A percentile compares a stretch with the other conserved stretches of the same genome.
Conservation (phyloP, 129 eudicot genomes). For the Dittrichia graveolens region DNA sequence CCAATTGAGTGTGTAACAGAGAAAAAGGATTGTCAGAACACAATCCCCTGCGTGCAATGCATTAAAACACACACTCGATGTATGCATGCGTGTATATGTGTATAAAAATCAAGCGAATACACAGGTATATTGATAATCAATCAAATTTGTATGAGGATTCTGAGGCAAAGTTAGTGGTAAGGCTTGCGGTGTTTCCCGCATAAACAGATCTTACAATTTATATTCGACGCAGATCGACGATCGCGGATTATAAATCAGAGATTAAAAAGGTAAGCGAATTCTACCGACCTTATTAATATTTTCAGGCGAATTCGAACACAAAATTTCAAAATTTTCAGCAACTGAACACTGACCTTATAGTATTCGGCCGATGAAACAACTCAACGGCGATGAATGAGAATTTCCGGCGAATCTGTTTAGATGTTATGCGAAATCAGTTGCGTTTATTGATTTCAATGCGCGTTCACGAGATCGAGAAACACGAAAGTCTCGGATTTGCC, state of each 20-base stretch:
- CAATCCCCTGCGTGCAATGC: not conserved
- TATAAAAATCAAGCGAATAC: not conserved
- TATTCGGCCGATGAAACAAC: conserved; percentile 20
- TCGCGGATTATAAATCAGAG: not conserved
- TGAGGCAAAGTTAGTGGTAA: conserved; percentile 10
- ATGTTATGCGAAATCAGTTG: conserved; percentile 5
- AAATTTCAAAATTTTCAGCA: not conserved
- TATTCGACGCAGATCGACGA: conserved; percentile 6
- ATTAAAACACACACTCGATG: not conserved
- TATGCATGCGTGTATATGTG: not conserved
- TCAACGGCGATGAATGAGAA: conserved; percentile 25
- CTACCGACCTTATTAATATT: conserved; percentile 1
- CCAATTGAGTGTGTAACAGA: not conserved
- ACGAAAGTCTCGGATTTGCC: not conserved
- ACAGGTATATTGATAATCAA: not conserved
- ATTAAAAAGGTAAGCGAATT: not conserved
- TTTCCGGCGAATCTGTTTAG: conserved; percentile 13
- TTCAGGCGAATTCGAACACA: not conserved
- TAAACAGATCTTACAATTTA: conserved; percentile 5
- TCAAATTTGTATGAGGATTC: not conserved
- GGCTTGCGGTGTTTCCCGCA: not conserved
- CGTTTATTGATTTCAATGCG: conserved; percentile 2
- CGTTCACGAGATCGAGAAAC: conserved; percentile 10
- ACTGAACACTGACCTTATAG: not conserved
- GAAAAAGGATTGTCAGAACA: not conserved